Evolutionary conservation across 2,329 filamentous ascomycete species (phyloP).

Genomic region (Neurospora sp.): DNA sequence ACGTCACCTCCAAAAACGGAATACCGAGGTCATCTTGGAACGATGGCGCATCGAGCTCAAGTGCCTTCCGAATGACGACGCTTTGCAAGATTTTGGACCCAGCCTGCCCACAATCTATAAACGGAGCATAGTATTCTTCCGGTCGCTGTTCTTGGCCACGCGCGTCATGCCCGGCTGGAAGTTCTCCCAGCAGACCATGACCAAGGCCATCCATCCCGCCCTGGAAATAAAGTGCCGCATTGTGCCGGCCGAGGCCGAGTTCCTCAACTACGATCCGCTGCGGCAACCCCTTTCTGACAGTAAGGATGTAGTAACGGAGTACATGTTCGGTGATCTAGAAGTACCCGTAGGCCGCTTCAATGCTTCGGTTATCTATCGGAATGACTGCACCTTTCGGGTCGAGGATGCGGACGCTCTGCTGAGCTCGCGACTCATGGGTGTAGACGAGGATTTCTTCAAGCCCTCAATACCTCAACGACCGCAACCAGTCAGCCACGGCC

Average conservation of each 20-base stretch:
- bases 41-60: constrained; percentile 83
- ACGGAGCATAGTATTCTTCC: constrained; percentile 89
- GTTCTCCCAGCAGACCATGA: constrained; percentile 62
- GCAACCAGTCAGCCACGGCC: constrained; percentile 16
- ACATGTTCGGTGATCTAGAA: constrained; percentile 74
- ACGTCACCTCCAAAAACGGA: constrained; percentile 31
- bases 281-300: constrained; percentile 59
- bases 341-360: constrained; percentile 79
- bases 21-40: constrained; percentile 75
- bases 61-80: constrained; percentile 37
- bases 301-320: constrained; percentile 60
- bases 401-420: constrained; percentile 85
- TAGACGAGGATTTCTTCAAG: constrained; percentile 79
- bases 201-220: constrained; percentile 57
- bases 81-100: constrained; percentile 46
- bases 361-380: constrained; percentile 74
- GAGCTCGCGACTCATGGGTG: constrained; percentile 86
- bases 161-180: constrained; percentile 81
- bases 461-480: constrained; percentile 55
- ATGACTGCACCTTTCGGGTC: constrained; percentile 81
- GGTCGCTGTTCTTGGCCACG: constrained; percentile 74
- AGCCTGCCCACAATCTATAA: constrained; percentile 86
- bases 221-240: constrained; percentile 77
- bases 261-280: constrained; percentile 56
- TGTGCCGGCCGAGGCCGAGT: constrained; percentile 47